A percentile compares a stretch with the other conserved stretches of the same genome.
These are phyloP conservation scores for Talaromyces piceae DNA, from an alignment of 2,329 filamentous ascomycete species.

Conservation along the genomic window DNA sequence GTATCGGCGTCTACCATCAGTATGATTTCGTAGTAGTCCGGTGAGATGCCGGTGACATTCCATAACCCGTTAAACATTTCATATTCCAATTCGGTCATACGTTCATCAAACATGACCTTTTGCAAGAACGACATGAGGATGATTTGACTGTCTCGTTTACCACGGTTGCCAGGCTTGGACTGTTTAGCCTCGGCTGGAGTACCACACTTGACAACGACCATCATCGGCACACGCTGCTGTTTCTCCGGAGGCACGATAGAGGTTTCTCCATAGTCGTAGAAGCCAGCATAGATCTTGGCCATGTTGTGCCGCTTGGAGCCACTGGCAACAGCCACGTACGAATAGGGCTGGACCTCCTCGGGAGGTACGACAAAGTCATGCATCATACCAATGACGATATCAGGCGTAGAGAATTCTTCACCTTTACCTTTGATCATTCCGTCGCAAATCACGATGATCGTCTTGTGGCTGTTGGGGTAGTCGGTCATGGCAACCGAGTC, in stretches of 20 bases:
- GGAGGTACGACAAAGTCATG: conserved; percentile 74
- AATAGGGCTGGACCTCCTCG: conserved; percentile 81
- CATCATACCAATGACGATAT: conserved; percentile 88
- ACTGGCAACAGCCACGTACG: conserved; percentile 92
- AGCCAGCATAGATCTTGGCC: conserved; percentile 96
- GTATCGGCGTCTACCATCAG: conserved; percentile 99
- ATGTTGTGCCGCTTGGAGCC: conserved; percentile 98
- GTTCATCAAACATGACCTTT: conserved; percentile 99
- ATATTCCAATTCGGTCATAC: conserved; percentile 98
- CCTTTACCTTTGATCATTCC: conserved; percentile 96
- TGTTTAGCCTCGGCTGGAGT: conserved; percentile 76
- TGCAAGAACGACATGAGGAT: conserved; percentile 99
- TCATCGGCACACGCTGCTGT: conserved; percentile 96
- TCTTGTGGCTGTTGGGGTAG: conserved; percentile 98
- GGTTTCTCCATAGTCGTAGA: conserved; percentile 87
- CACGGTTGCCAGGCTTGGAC: conserved; percentile 90
- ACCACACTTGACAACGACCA: conserved; percentile 91
- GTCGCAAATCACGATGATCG: conserved; percentile 92
- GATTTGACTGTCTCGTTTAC: conserved; percentile 98
- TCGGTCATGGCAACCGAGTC: conserved; percentile 97
- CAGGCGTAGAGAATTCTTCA: conserved; percentile 77
- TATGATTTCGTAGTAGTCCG: conserved; percentile 94
- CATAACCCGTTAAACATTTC: conserved; percentile 99
- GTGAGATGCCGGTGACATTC: conserved; percentile 97
- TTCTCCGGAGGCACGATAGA: conserved; percentile 74